Evolutionary conservation across 1,139 yeast genomes (phyloP), one percentile per base, ranked within the genome.

Genomic region (Kluyveromyces marxianus): DNA sequence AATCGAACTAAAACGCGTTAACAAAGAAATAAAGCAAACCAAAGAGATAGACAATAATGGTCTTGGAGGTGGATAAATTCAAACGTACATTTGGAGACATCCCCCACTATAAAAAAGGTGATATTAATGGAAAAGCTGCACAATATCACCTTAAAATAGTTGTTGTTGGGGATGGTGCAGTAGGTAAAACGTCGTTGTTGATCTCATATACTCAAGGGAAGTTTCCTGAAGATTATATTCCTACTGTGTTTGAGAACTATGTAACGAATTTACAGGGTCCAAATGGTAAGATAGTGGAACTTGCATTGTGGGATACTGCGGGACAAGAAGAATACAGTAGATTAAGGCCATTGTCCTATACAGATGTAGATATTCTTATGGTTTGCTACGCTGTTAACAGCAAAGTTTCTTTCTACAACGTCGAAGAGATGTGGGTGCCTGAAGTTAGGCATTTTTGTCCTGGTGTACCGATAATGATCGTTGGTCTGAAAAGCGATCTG

Each of bases 321-420:
- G 96, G 96, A 3, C 96, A 88, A 66, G 96, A 88, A 65, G 95
- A 87, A 63, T 88, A 87, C 62, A 95, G 85, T 63, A 68, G 96
- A 48, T 69, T 88, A 50, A 71, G 97, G 54, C 94, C 96, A 7
- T 70, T 89, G 47, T 77, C 87, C 49, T 89, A 89, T 62, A 89
- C 92, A 7, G 95, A 85, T 54, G 89, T 83, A 3, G 86, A 87
- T 62, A 67, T 88, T 2, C 66, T 88, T 26, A 69, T 89, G 51
- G 71, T 88, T 7, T 89, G 96, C 50, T 89, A 86, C 64, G 73
- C 94, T 1, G 72, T 87, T 30, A 85, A 83, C 54, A 76, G 76
- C 47, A 67, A 73, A 24, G 76, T 77, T 28, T 80, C 90, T 29
- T 68, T 89, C 48, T 79, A 77, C 46, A 87, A 88, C 59, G 86